phyloP scores from a whole-genome alignment of 1,284 basidiomycete species.

The Somion occarium region DNA sequence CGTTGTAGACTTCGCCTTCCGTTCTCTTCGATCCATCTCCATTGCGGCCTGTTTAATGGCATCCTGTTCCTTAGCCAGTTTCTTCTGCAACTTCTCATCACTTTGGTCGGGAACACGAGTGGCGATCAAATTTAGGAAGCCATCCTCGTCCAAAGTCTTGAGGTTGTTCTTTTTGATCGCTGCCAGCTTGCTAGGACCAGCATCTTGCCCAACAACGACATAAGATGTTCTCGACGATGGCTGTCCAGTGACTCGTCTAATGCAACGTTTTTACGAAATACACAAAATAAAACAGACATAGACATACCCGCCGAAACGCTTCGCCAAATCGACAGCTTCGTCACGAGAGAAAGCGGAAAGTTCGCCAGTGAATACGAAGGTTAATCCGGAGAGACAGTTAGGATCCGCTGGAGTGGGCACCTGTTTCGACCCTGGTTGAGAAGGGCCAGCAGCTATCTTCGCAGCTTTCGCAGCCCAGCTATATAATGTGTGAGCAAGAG shows the following conservation, averaged over 20 bases:
- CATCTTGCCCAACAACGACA: constrained; percentile 85
- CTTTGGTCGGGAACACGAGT: constrained; percentile 44
- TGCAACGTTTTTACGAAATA: constrained; percentile 2
- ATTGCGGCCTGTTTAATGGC: constrained; percentile 70
- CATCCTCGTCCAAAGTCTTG: constrained; percentile 81
- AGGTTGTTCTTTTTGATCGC: constrained; percentile 81
- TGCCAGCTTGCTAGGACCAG: constrained; percentile 84
- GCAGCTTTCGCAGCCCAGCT: constrained; percentile 70
- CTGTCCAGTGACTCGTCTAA: constrained; percentile 79
- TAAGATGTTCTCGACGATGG: constrained; percentile 91
- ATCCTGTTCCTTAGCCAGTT: constrained; percentile 77
- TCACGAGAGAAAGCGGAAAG: constrained; percentile 84
- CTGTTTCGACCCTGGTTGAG: constrained; percentile 75
- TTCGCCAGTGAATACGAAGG: constrained; percentile 96
- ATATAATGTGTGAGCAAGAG: too few relatives aligned
- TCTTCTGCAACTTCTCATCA: constrained; percentile 81
- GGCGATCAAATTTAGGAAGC: constrained; percentile 79
- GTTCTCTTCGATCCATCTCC: constrained; percentile 72
- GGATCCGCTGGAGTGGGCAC: constrained; percentile 72
- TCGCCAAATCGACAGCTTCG: constrained; percentile 84
- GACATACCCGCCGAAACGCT: constrained; percentile 86
- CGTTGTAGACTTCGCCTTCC: constrained; percentile 34
- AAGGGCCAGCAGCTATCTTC: constrained; percentile 66
- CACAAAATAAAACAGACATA: background rate
- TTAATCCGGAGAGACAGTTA: constrained; percentile 82